Conservation (phyloP, 768 basidiomycete species). For the Podaxis carcinomalis region DNA sequence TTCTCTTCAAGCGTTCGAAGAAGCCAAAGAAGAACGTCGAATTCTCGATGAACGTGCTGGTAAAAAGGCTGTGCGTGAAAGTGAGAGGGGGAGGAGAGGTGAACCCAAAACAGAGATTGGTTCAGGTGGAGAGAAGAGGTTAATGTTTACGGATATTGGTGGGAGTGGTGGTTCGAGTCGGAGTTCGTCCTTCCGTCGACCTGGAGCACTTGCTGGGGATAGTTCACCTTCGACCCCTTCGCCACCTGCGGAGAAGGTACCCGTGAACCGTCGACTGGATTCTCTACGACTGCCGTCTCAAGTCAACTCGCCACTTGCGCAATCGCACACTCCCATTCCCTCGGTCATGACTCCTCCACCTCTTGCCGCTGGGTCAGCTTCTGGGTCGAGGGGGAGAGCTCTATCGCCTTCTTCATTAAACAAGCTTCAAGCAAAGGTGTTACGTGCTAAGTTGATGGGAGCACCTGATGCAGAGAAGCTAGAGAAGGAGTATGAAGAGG, state of each 20-base stretch:
- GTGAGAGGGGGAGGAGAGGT: slow-evolving; percentile 26
- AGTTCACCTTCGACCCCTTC: slow-evolving; percentile 62
- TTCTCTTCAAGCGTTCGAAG: slow-evolving; percentile 78
- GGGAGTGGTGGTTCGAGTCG: slow-evolving; percentile 68
- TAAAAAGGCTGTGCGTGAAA: slow-evolving; percentile 36
- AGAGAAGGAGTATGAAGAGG: slow-evolving; percentile 83
- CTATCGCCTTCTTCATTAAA: slow-evolving; percentile 82
- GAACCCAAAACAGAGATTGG: slow-evolving; percentile 28
- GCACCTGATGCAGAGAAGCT: slow-evolving; percentile 71
- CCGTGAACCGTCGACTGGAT: slow-evolving; percentile 50
- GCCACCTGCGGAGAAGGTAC: slow-evolving; percentile 37
- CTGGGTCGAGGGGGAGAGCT: slow-evolving; percentile 35
- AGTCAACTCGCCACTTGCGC: slow-evolving; percentile 51
- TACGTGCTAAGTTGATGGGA: slow-evolving; percentile 86
- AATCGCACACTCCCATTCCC: slow-evolving; percentile 81
- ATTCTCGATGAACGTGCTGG: slow-evolving; percentile 81
- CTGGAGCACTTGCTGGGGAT: slow-evolving; percentile 50
- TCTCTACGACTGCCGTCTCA: slow-evolving; percentile 60
- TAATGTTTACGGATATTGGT: slow-evolving; percentile 66
- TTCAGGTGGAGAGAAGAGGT: slow-evolving; percentile 43
- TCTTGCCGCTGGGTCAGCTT: slow-evolving; percentile 23
- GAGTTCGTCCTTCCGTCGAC: slow-evolving; percentile 86
- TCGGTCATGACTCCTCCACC: slow-evolving; percentile 80
- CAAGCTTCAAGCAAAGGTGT: slow-evolving; percentile 86
- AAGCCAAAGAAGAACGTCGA: slow-evolving; percentile 82